A percentile compares a stretch with the other conserved stretches of the same genome.
Conservation (phyloP, 495 filamentous ascomycete genomes). For the Astrocystis sublimbata region DNA sequence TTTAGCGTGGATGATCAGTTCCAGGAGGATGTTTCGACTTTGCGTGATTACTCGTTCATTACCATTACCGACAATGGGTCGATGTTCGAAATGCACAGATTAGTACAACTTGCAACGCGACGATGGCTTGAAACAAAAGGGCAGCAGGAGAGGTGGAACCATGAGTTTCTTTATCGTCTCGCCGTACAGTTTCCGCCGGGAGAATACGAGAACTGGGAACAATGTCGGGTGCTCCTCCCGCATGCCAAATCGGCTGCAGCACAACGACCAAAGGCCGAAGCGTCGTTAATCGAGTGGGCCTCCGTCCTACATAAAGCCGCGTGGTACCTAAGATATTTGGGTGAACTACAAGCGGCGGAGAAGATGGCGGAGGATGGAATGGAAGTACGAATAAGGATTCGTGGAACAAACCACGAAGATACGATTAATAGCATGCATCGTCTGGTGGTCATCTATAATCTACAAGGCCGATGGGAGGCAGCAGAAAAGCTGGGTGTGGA, state of each 20-base stretch:
- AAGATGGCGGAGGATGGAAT: not conserved
- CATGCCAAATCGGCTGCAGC: conserved; percentile 37
- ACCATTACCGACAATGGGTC: conserved; percentile 25
- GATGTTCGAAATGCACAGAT: conserved; percentile 42
- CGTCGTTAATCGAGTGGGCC: not conserved
- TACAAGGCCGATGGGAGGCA: conserved; percentile 20
- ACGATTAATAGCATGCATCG: not conserved
- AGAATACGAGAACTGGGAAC: conserved; percentile 34
- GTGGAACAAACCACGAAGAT: not conserved
- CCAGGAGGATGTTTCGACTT: not conserved
- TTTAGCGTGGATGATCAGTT: not conserved
- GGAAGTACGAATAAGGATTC: not conserved
- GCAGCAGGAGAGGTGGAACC: not conserved
- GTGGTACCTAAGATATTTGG: not conserved
- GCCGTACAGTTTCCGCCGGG: conserved; percentile 35
- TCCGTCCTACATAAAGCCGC: not conserved
- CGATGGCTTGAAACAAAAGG: conserved; percentile 42
- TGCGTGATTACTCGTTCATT: not conserved
- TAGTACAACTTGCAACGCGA: conserved; percentile 46
- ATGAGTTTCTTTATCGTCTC: not conserved
- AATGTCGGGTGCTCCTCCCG: conserved; percentile 39
- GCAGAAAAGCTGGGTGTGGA: not conserved
- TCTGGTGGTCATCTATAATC: not conserved
- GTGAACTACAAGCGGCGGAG: not conserved
- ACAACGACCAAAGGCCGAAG: conserved; percentile 2